A percentile compares a stretch with the other conserved stretches of the same genome.
phyloP scores from a whole-genome alignment of 306 rosid species.

The Lathyrus aphaca region DNA sequence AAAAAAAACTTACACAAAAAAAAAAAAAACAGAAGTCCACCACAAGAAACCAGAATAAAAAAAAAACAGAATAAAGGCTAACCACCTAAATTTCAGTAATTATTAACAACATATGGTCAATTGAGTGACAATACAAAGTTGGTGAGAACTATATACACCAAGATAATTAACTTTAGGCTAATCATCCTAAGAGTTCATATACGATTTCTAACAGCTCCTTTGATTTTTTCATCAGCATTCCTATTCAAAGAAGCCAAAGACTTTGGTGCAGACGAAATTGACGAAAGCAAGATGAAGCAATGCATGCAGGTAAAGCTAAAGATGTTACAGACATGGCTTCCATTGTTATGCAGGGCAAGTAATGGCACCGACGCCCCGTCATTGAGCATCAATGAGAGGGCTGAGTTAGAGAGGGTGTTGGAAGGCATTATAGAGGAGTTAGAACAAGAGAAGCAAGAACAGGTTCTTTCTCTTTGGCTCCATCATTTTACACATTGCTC shows the following conservation, averaged over 20 bases:
- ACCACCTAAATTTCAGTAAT: too few relatives aligned
- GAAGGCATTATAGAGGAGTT: slow-evolving; percentile 56
- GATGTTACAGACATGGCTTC: slow-evolving; percentile 76
- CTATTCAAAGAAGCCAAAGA: slow-evolving; percentile 67
- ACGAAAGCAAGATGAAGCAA: slow-evolving; percentile 45
- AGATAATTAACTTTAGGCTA: not conserved
- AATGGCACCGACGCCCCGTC: slow-evolving; percentile 66
- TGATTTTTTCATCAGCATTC: slow-evolving; percentile 49
- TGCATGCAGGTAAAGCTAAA: slow-evolving; percentile 48
- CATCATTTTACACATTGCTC: slow-evolving; percentile 68
- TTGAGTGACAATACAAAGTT: not conserved
- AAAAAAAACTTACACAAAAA: too few relatives aligned
- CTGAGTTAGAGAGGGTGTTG: slow-evolving; percentile 60
- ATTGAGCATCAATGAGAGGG: slow-evolving; percentile 53
- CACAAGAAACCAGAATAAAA: too few relatives aligned
- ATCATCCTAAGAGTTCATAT: not conserved
- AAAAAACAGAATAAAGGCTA: too few relatives aligned
- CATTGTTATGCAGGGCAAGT: slow-evolving; percentile 72
- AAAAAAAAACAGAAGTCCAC: too few relatives aligned
- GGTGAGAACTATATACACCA: not conserved
- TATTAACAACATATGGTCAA: too few relatives aligned
- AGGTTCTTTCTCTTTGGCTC: slow-evolving; percentile 76
- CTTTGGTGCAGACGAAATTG: slow-evolving; percentile 43
- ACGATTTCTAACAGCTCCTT: slow-evolving; percentile 9
- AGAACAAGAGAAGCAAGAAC: slow-evolving; percentile 61